phyloP scores from a whole-genome alignment of 352 stramenopile genomes.

The Phytophthora sansomeana region DNA sequence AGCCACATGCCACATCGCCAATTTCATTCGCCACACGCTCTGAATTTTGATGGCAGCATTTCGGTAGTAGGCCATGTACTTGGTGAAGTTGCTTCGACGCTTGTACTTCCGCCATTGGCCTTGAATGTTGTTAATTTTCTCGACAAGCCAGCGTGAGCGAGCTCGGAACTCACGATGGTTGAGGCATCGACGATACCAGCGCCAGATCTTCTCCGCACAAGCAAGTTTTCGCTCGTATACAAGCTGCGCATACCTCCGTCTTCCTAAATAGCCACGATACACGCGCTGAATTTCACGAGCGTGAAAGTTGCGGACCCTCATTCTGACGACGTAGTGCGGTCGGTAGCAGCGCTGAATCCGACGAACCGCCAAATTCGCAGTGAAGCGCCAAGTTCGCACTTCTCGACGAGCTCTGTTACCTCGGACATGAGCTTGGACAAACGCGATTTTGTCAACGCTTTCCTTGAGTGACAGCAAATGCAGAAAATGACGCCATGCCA shows the following conservation, averaged over 20 bases:
- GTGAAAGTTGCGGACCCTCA: conserved; percentile 37
- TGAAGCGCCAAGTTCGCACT: conserved; percentile 40
- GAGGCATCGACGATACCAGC: conserved; percentile 63
- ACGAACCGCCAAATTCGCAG: conserved; percentile 31
- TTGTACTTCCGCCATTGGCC: conserved; percentile 63
- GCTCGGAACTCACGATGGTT: conserved; percentile 41
- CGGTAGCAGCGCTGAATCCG: conserved; percentile 60
- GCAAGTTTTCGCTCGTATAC: conserved; percentile 33
- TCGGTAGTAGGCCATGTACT: conserved; percentile 53
- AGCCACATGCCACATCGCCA: conserved; percentile 40
- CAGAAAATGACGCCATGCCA: conserved; percentile 59
- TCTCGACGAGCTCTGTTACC: conserved; percentile 47
- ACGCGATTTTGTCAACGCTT: conserved; percentile 47
- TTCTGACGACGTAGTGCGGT: conserved; percentile 34
- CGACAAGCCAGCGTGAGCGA: conserved; percentile 56
- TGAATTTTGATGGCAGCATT: conserved; percentile 47
- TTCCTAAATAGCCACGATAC: conserved; percentile 50
- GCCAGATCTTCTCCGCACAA: conserved; percentile 39
- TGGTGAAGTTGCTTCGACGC: conserved; percentile 38
- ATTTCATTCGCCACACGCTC: conserved; percentile 52
- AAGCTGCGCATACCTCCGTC: conserved; percentile 21
- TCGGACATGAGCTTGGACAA: conserved; percentile 54
- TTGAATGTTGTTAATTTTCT: conserved; percentile 64
- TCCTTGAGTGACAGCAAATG: conserved; percentile 48
- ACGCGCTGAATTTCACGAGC: conserved; percentile 60